Conservation (phyloP, 2,329 filamentous ascomycete genomes). For the Scopulariopsis brevicaulis region DNA sequence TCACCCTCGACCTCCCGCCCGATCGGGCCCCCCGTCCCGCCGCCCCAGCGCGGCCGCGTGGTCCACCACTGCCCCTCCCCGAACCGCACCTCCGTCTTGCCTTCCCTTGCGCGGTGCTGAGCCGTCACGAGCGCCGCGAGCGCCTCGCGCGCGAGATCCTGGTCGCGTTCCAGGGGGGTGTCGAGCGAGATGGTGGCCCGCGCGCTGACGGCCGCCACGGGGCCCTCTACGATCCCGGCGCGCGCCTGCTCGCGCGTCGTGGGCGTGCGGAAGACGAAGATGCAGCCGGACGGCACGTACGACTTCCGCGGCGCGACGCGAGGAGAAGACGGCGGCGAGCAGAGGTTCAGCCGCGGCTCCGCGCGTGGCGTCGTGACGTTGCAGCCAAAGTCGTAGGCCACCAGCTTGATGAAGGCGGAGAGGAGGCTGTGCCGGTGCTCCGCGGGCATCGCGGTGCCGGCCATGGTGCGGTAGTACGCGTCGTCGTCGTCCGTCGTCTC, state of each 20-base stretch:
- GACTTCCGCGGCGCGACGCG: slow-evolving; percentile 23
- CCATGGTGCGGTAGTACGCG: slow-evolving; percentile 30
- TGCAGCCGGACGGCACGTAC: slow-evolving; percentile 46
- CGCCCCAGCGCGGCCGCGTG: slow-evolving; percentile 48
- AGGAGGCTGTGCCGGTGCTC: slow-evolving; percentile 47
- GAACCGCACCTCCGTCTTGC: slow-evolving; percentile 41
- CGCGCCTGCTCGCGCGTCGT: slow-evolving; percentile 48
- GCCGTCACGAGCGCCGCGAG: slow-evolving; percentile 50
- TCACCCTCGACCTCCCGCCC: slow-evolving; percentile 46
- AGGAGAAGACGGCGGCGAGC: slow-evolving; percentile 19
- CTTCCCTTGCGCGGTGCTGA: slow-evolving; percentile 50
- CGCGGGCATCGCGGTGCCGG: slow-evolving; percentile 44
- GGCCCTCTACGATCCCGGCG: slow-evolving; percentile 48
- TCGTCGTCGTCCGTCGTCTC: slow-evolving; percentile 1
- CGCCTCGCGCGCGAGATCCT: slow-evolving; percentile 51
- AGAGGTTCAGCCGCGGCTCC: slow-evolving; percentile 48
- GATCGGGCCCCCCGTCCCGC: slow-evolving; percentile 49
- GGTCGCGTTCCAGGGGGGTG: slow-evolving; percentile 41
- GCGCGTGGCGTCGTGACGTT: slow-evolving; percentile 43
- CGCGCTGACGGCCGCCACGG: slow-evolving; percentile 47
- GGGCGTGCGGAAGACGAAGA: slow-evolving; percentile 49
- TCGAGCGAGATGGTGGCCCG: slow-evolving; percentile 43
- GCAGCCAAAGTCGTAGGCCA: slow-evolving; percentile 56
- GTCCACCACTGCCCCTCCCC: slow-evolving; percentile 53
- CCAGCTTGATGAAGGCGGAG: slow-evolving; percentile 49